phyloP scores from a whole-genome alignment of 2,329 filamentous ascomycete species.

The Aspergillus chevalieri region DNA sequence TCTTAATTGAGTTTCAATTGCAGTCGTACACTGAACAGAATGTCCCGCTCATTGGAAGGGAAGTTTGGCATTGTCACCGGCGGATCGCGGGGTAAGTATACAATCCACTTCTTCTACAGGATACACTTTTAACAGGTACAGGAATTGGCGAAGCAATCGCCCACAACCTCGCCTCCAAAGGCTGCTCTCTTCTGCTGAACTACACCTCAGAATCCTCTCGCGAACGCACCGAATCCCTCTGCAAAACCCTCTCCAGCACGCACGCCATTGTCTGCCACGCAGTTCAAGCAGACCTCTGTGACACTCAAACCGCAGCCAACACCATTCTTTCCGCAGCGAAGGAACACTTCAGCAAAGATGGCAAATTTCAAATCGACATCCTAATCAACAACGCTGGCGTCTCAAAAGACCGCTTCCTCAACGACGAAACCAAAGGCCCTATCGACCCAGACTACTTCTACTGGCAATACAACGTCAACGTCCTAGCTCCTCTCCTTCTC shows the following conservation, averaged over 20 bases:
- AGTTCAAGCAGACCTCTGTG: slow-evolving; percentile 67
- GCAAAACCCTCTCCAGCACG: slow-evolving; percentile 48
- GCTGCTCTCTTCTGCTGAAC: slow-evolving; percentile 62
- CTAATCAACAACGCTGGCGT: slow-evolving; percentile 82
- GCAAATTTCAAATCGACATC: slow-evolving; percentile 67
- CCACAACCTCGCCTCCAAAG: slow-evolving; percentile 66
- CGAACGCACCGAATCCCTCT: slow-evolving; percentile 48
- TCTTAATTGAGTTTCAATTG: slow-evolving; percentile 1
- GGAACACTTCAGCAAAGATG: slow-evolving; percentile 48
- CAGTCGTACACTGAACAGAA: slow-evolving; percentile 1
- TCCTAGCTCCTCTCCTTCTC: slow-evolving; percentile 71
- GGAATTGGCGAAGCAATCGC: slow-evolving; percentile 69
- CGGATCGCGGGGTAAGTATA: slow-evolving; percentile 61
- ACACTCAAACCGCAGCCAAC: slow-evolving; percentile 51
- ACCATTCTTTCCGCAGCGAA: slow-evolving; percentile 54
- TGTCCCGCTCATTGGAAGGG: slow-evolving; percentile 52
- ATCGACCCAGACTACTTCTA: slow-evolving; percentile 62
- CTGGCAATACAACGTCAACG: slow-evolving; percentile 70
- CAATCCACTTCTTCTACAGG: no score
- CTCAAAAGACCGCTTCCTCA: slow-evolving; percentile 47
- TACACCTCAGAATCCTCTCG: slow-evolving; percentile 62
- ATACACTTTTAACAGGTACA: slow-evolving; percentile 24
- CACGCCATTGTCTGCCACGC: slow-evolving; percentile 56
- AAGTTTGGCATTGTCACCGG: slow-evolving; percentile 76
- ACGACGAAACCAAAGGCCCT: slow-evolving; percentile 56